These are phyloP conservation scores for Fomitiporia mediterranea DNA, from an alignment of 1,284 basidiomycete species.

Conservation along the genomic window DNA sequence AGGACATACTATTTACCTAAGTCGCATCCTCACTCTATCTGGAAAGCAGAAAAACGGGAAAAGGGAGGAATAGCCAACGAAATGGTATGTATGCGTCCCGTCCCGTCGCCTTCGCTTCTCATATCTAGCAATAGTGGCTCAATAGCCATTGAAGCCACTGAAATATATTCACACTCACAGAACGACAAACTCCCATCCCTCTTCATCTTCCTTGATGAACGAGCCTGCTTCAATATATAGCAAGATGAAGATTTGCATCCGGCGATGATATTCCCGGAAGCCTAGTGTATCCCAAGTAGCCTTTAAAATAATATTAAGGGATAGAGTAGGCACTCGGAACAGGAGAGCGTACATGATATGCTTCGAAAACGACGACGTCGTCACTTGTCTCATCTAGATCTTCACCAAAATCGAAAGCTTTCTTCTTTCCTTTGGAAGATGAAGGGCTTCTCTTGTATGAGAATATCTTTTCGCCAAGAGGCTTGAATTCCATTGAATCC, in stretches of 20 bases:
- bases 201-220: conserved; percentile 88
- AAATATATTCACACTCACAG: conserved; percentile 47
- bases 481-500: conserved; percentile 73
- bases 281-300: conserved; percentile 83
- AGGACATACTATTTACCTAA: conserved; percentile 53
- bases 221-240: conserved; percentile 95
- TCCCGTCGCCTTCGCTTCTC: conserved; percentile 71
- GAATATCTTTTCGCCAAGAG: conserved; percentile 71
- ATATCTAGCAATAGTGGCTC: conserved; percentile 46
- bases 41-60: conserved; percentile 95
- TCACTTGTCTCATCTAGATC: conserved; percentile 48
- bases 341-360: conserved; percentile 68
- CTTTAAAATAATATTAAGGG: conserved; percentile 35
- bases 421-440: conserved; percentile 42
- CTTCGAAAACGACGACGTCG: conserved; percentile 71
- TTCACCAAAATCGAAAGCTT: conserved; percentile 37
- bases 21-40: conserved; percentile 75
- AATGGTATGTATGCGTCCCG: conserved; percentile 71
- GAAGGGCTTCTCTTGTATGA: conserved; percentile 58
- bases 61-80: conserved; percentile 86
- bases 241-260: conserved; percentile 92
- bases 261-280: conserved; percentile 89
- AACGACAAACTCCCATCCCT: conserved; percentile 83
- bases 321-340: conserved; percentile 14
- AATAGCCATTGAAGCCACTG: conserved; percentile 3